Conservation (phyloP, 495 filamentous ascomycete genomes). For the Neurospora tetraspora region DNA sequence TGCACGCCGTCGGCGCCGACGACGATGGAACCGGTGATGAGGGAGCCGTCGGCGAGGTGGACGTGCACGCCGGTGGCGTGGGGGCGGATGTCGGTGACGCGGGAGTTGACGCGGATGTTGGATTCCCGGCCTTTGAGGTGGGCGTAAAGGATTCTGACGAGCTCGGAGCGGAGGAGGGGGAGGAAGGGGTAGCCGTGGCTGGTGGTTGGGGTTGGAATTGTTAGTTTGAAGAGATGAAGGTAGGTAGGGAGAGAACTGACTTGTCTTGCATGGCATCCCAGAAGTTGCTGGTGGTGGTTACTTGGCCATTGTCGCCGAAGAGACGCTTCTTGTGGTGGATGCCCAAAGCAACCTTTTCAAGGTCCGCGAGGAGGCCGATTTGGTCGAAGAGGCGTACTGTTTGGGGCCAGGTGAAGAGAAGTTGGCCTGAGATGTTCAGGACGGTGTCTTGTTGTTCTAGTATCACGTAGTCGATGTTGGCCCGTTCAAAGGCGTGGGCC, state of each 20-base stretch:
- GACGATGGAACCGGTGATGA: constrained; percentile 35
- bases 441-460: constrained; percentile 32
- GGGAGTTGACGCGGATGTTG: constrained; percentile 21
- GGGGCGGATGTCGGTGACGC: constrained; percentile 17
- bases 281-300: background rate
- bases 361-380: constrained; percentile 28
- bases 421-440: constrained; percentile 24
- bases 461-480: constrained; percentile 38
- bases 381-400: constrained; percentile 39
- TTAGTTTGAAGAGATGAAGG: background rate
- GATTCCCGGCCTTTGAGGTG: constrained; percentile 20
- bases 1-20: constrained; percentile 45
- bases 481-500: constrained; percentile 31
- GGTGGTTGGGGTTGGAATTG: background rate
- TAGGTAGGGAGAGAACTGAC: background rate
- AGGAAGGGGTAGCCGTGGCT: constrained; percentile 27
- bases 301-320: constrained; percentile 7
- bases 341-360: constrained; percentile 42
- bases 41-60: constrained; percentile 27
- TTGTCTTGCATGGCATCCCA: constrained; percentile 5
- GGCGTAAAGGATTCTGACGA: constrained; percentile 27
- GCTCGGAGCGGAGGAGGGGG: constrained; percentile 22
- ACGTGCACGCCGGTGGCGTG: constrained; percentile 16
- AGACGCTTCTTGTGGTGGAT: constrained; percentile 47
- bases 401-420: constrained; percentile 26